Evolutionary conservation across 176 grass and related monocot genomes (phyloP).

Genomic region (Zea luxurians): DNA sequence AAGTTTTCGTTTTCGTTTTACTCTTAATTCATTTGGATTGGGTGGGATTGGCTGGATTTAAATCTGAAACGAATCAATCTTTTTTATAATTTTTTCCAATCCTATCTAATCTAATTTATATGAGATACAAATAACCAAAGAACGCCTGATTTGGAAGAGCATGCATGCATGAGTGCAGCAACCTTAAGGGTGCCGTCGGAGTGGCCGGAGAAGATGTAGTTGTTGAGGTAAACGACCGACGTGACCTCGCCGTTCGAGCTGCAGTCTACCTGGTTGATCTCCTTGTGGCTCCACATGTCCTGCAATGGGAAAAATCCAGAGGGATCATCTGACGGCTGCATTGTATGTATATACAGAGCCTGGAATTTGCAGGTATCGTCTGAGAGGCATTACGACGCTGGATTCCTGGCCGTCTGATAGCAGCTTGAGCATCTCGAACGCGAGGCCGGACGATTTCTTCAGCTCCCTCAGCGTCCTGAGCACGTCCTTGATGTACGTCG

Average conservation of each 20-base stretch:
- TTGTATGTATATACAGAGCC: not conserved
- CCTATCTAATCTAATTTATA: too few relatives aligned
- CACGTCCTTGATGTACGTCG: slow-evolving; percentile 67
- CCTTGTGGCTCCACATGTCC: slow-evolving; percentile 76
- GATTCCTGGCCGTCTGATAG: slow-evolving; percentile 70
- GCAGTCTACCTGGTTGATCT: slow-evolving; percentile 56
- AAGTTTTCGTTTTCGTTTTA: too few relatives aligned
- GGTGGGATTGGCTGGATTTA: too few relatives aligned
- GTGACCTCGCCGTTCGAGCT: slow-evolving; percentile 56
- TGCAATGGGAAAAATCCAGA: not conserved
- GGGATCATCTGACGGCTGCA: not conserved
- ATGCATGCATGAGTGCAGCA: not conserved
- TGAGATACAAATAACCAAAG: too few relatives aligned
- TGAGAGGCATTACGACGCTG: slow-evolving; percentile 45
- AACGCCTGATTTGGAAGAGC: too few relatives aligned
- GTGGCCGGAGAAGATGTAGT: slow-evolving; percentile 64
- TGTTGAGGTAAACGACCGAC: slow-evolving; percentile 55
- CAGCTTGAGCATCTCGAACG: slow-evolving; percentile 76
- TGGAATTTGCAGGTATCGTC: not conserved
- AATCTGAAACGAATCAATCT: too few relatives aligned
- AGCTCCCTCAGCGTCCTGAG: slow-evolving; percentile 59
- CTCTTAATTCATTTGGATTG: too few relatives aligned
- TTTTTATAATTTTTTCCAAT: too few relatives aligned
- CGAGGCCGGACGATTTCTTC: slow-evolving; percentile 65
- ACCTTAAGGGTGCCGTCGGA: slow-evolving; percentile 72